Base-by-base conservation (phyloP, 148 eudicot species). In the Chenopodium berlandieri region DNA sequence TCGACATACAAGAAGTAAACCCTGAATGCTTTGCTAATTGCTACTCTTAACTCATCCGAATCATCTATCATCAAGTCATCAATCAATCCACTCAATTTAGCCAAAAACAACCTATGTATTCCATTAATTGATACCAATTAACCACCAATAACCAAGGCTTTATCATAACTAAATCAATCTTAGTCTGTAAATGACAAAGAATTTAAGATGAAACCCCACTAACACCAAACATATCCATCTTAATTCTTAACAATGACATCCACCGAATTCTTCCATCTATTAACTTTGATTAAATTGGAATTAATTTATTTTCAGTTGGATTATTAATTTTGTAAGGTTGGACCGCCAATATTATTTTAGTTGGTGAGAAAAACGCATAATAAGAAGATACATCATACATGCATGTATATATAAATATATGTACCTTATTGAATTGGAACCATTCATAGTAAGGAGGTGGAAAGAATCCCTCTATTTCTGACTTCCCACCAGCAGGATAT, bases 391-490 rank as follows among this genome's bases (percentile, higher is more conserved):
- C 25, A 23, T 23, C 25, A 31, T 11, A 52, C 30, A 79, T 22
- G 65, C 5, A 62, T 30, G 30, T 12, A 48, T 54, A 25, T n/a
- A 23, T 23, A 23, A 23, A 56, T 56, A 12, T 11, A 3, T 56
- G 16, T 77, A 93, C 97, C 89, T 89, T 77, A 82, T 91, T 82
- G 87, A 88, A 93, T 71, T 92, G 97, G 83, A 94, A 94, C 98
- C 98, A 94, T 84, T 94, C 98, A 73, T 86, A 94, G 78, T 91
- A 94, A 77, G 98, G 98, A 9, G 92, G 91, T 66, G 97, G 98
- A 66, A 94, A 94, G 71, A 90, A 83, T 82, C 89, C 92, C 83
- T 92, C 98, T 69, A 92, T 91, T 10, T 92, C 97, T 2, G 98
- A 92, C 86, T 92, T 92, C 31, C 97, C 98, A 63, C 91, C 92